Evolutionary conservation across 179 eudicot genomes (phyloP).

Genomic region (Carnegiea gigantea): DNA sequence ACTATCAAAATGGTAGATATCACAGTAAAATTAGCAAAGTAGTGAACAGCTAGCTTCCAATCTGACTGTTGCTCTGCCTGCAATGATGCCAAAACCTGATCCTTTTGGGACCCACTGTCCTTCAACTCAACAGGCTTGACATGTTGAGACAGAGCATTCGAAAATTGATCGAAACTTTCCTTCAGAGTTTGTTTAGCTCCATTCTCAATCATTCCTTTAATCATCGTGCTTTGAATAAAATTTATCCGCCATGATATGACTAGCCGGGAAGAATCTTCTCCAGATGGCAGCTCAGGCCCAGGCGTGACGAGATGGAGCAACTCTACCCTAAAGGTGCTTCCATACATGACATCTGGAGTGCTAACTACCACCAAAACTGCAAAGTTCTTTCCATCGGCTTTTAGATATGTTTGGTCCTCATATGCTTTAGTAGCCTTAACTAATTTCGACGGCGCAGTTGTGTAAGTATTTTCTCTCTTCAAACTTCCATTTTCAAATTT

Average conservation of each 20-base stretch:
- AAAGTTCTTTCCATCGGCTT: slow-evolving; percentile 71
- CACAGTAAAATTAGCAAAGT: slow-evolving; percentile 79
- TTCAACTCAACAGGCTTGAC: slow-evolving; percentile 61
- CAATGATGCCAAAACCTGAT: slow-evolving; percentile 73
- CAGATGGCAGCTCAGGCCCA: slow-evolving; percentile 87
- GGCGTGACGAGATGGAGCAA: slow-evolving; percentile 67
- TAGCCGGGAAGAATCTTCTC: slow-evolving; percentile 65
- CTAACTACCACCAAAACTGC: slow-evolving; percentile 60
- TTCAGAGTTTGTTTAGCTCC: slow-evolving; percentile 82
- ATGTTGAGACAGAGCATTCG: slow-evolving; percentile 43
- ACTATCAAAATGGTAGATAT: slow-evolving; percentile 59
- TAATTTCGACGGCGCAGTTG: slow-evolving; percentile 63
- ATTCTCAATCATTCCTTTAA: slow-evolving; percentile 89
- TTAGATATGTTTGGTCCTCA: slow-evolving; percentile 80
- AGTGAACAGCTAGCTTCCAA: slow-evolving; percentile 73
- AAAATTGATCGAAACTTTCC: slow-evolving; percentile 71
- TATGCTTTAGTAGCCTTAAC: slow-evolving; percentile 72
- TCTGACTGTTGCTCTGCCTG: slow-evolving; percentile 72
- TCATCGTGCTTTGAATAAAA: slow-evolving; percentile 89
- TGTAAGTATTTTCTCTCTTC: slow-evolving; percentile 59
- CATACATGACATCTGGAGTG: slow-evolving; percentile 95
- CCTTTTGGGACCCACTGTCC: slow-evolving; percentile 62
- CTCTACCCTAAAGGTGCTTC: slow-evolving; percentile 66
- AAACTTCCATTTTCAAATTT: slow-evolving; percentile 50
- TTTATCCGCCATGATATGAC: slow-evolving; percentile 77